Evolutionary conservation across 2,329 filamentous ascomycete species (phyloP), one percentile per base, ranked within the genome.

Genomic region (Penicillium thymicola): DNA sequence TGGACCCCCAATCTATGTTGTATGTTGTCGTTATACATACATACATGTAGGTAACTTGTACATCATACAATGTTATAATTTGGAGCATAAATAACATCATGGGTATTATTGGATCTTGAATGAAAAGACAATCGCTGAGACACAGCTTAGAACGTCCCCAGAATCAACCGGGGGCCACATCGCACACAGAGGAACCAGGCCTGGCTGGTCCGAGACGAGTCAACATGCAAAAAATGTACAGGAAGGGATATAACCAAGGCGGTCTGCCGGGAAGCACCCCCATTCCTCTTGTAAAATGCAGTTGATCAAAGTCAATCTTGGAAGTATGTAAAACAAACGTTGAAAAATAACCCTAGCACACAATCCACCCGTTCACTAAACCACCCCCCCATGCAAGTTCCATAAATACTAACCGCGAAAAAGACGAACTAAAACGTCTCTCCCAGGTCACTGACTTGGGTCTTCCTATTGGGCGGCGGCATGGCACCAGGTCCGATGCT

Each of bases 391-490:
- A 38, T 14, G n/a, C 23, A 36, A 28, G 27, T 13, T 23, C 27
- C 38, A 51, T 38, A 42, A 47, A 28, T 37, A 54, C 8, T 16
- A 25, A 37, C 34, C 27, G 37, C 27, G 36, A 51, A 48, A 16
- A 6, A 25, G 3, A n/a, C 21, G 40, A 46, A 49, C 72, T 74
- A 85, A 70, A 80, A 85, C n/a, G 81, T 83, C 71, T 85, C 82
- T 41, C 82, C 82, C 44, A 83, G 73, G 55, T 81, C 80, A 69
- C 75, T 81, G 66, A 81, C 72, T 64, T 80, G 80, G 61, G 81
- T 73, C 52, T 78, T 77, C 56, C 77, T 70, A 51, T 75, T 74
- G 10, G 79, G 76, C 18, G 78, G 78, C 30, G 78, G 75, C 76
- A 81, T 81, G 59, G 77, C 72, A 53, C 78, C 73, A 43, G 73